Evolutionary conservation across 1,139 yeast genomes (phyloP).

Genomic region (Pneumocystis murina): DNA sequence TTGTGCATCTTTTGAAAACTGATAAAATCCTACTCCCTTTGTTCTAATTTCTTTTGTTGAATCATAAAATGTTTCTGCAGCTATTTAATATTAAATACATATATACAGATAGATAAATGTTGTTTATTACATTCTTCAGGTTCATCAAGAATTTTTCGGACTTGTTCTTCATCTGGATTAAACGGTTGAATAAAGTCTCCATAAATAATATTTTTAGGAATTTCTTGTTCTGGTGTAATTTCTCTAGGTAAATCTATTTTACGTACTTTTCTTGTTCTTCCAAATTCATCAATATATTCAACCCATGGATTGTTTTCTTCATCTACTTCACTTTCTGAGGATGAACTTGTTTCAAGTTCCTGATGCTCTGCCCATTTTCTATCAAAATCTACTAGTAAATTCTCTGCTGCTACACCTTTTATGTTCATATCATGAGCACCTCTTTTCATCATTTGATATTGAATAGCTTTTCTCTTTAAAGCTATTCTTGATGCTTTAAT

Average conservation of each 20-base stretch:
- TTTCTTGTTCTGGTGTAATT: conserved; percentile 7
- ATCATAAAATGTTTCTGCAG: conserved; percentile 19
- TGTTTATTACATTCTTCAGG: conserved; percentile 7
- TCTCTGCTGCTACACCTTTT: conserved; percentile 2
- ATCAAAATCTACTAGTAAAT: conserved; percentile 3
- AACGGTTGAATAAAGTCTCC: conserved; percentile 24
- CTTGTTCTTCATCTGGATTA: conserved; percentile 14
- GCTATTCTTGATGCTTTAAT: conserved; percentile 9
- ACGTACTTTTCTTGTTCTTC: conserved; percentile 19
- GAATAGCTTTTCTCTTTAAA: conserved; percentile 16
- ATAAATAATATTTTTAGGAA: conserved; percentile 14
- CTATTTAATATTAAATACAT: conserved; percentile 2
- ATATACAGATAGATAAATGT: not conserved
- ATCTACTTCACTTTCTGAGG: conserved; percentile 8
- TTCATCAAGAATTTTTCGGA: conserved; percentile 12
- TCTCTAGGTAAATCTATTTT: conserved; percentile 10
- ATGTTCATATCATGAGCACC: conserved; percentile 15
- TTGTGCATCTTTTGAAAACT: conserved; percentile 19
- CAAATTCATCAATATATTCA: conserved; percentile 16
- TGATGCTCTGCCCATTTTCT: conserved; percentile 6
- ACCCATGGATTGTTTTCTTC: conserved; percentile 16
- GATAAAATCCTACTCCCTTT: conserved; percentile 23
- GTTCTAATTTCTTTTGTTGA: conserved; percentile 21
- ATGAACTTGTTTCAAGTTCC: conserved; percentile 4
- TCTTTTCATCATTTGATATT: conserved; percentile 16